Conservation (phyloP, 352 stramenopile genomes). For the Phytophthora tentaculata region DNA sequence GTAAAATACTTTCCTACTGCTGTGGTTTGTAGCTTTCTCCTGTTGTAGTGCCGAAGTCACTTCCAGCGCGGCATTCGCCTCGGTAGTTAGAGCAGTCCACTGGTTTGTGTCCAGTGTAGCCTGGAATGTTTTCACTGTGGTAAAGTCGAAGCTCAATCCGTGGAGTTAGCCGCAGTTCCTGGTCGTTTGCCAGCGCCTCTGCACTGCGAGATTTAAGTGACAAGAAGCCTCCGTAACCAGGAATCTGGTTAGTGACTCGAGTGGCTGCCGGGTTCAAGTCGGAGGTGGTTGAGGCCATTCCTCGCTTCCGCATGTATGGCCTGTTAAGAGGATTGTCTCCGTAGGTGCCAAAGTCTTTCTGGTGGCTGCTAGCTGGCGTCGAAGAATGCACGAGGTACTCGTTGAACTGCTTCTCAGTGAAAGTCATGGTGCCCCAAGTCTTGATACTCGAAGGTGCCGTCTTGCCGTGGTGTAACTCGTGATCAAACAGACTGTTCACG, state of each 20-base stretch:
- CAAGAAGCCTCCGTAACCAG: slow-evolving; percentile 80
- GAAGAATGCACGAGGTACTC: slow-evolving; percentile 57
- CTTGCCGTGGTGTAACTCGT: slow-evolving; percentile 36
- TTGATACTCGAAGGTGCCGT: slow-evolving; percentile 23
- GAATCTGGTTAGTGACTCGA: slow-evolving; percentile 82
- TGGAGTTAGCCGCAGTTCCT: slow-evolving; percentile 37
- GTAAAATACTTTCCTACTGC: too few species aligned
- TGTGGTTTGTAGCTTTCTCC: slow-evolving; percentile 67
- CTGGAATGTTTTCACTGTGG: slow-evolving; percentile 82
- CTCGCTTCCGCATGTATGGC: slow-evolving; percentile 74
- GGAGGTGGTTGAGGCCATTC: slow-evolving; percentile 81
- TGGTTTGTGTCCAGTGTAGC: slow-evolving; percentile 85
- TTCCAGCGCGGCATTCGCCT: slow-evolving; percentile 72
- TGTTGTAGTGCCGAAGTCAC: slow-evolving; percentile 62
- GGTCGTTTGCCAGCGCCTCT: slow-evolving; percentile 65
- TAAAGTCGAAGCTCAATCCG: slow-evolving; percentile 70
- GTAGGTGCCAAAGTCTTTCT: slow-evolving; percentile 76
- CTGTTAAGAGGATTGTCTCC: slow-evolving; percentile 63
- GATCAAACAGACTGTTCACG: slow-evolving; percentile 45
- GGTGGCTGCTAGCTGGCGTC: slow-evolving; percentile 73
- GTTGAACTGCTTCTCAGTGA: slow-evolving; percentile 28
- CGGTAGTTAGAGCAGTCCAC: slow-evolving; percentile 81
- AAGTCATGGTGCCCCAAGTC: slow-evolving; percentile 21
- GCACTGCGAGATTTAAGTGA: slow-evolving; percentile 64
- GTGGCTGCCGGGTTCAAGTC: slow-evolving; percentile 76